These are phyloP conservation scores for Trypanosoma melophagium DNA, from an alignment of 208 protist genomes.

Conservation along the genomic window DNA sequence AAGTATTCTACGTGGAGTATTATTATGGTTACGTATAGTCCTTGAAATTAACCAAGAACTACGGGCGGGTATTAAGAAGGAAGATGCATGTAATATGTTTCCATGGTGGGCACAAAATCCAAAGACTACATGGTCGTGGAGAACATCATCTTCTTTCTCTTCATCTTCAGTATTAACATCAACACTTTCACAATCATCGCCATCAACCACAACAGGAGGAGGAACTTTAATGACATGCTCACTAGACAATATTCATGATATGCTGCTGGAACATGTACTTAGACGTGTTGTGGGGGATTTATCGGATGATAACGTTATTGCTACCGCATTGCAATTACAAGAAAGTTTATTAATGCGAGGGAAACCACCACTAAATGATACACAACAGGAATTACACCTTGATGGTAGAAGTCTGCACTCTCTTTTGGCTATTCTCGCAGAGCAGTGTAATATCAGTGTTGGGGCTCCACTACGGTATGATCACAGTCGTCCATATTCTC, in stretches of 20 bases:
- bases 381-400: neutral
- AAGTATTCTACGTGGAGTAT: slow-evolving; percentile 41
- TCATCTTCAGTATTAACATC: neutral
- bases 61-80: neutral
- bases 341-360: slow-evolving; percentile 6
- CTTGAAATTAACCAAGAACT: slow-evolving; percentile 31
- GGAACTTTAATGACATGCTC: neutral
- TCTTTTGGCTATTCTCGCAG: slow-evolving; percentile 21
- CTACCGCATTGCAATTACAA: slow-evolving; percentile 2
- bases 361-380: neutral
- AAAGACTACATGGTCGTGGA: neutral
- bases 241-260: slow-evolving; percentile 9
- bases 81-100: slow-evolving; percentile 8
- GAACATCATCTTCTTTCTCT: neutral
- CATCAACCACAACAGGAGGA: too few relatives aligned
- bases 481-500: neutral
- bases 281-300: slow-evolving; percentile 9
- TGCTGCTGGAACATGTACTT: slow-evolving; percentile 10
- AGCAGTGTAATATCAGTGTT: slow-evolving; percentile 21
- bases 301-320: neutral
- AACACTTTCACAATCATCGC: neutral
- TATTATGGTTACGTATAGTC: slow-evolving; percentile 38
- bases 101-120: slow-evolving; percentile 22
- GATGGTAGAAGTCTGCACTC: slow-evolving; percentile 14
- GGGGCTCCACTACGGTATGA: neutral